Evolutionary conservation across 2,329 filamentous ascomycete species (phyloP).

Genomic region (Aspergillus calidoustus): DNA sequence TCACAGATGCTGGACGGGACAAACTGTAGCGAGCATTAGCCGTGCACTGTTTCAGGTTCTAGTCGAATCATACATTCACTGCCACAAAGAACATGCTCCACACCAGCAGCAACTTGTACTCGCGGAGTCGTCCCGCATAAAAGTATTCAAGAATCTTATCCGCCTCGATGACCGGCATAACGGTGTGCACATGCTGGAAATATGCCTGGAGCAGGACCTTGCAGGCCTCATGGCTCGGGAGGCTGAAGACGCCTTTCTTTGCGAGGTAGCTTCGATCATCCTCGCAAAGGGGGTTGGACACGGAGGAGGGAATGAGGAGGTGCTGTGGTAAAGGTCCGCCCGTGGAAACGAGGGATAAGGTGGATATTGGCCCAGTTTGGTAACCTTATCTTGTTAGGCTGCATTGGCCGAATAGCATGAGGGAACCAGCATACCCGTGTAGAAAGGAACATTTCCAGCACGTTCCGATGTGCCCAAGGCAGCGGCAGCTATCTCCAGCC

Average conservation of each 20-base stretch:
- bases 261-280: constrained; percentile 32
- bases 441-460: constrained; percentile 30
- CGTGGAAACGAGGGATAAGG: constrained; percentile 9
- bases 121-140: constrained; percentile 30
- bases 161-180: constrained; percentile 43
- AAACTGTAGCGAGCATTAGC: constrained; percentile 27
- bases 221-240: constrained; percentile 36
- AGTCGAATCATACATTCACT: constrained; percentile 31
- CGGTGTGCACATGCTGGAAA: constrained; percentile 45
- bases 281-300: constrained; percentile 13
- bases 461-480: constrained; percentile 25
- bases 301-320: constrained; percentile 24
- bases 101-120: constrained; percentile 43
- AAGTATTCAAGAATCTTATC: constrained; percentile 35
- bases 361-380: constrained; percentile 26
- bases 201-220: constrained; percentile 41
- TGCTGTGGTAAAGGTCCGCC: constrained; percentile 7
- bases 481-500: constrained; percentile 31
- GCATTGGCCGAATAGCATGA: no score
- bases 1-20: constrained; percentile 26
- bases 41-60: no score
- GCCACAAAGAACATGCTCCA: constrained; percentile 49
- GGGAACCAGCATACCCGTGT: constrained; percentile 24
- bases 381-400: no score
- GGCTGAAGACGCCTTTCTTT: constrained; percentile 40